These are phyloP conservation scores for Schoenoplectus triqueter DNA, from an alignment of 202 grass and related monocot genomes.

Conservation along the genomic window DNA sequence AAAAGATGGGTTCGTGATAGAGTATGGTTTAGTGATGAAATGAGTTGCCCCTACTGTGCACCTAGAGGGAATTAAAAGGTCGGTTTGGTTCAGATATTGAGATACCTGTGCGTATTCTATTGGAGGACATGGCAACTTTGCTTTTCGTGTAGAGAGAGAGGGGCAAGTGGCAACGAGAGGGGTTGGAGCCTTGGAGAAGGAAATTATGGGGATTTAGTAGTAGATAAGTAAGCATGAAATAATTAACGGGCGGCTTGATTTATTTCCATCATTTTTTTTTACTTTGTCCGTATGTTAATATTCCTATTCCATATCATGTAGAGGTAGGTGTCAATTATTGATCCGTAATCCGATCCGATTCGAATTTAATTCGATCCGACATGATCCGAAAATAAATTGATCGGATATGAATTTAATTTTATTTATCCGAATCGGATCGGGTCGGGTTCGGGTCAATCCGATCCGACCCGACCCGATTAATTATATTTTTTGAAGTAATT, in stretches of 20 bases:
- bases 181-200: slow-evolving; percentile 15
- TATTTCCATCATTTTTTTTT: neutral
- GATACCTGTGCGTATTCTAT: slow-evolving; percentile 14
- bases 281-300: neutral
- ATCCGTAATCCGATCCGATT: no score
- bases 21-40: slow-evolving; percentile 24
- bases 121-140: neutral
- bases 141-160: slow-evolving; percentile 29
- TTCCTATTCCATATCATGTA: neutral
- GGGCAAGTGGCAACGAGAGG: neutral
- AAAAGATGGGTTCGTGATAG: slow-evolving; percentile 9
- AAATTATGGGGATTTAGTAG: slow-evolving; percentile 23
- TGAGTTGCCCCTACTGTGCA: slow-evolving; percentile 29
- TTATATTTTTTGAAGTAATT: no score
- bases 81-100: slow-evolving; percentile 12
- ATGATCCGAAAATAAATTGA: no score
- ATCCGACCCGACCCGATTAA: no score
- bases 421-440: no score
- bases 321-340: neutral
- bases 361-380: no score
- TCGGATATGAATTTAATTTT: no score
- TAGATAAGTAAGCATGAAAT: neutral
- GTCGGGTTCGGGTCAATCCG: no score
- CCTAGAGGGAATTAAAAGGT: slow-evolving; percentile 6
- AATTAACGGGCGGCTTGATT: neutral